Conservation (phyloP, 306 rosid genomes). For the Alnus glutinosa region DNA sequence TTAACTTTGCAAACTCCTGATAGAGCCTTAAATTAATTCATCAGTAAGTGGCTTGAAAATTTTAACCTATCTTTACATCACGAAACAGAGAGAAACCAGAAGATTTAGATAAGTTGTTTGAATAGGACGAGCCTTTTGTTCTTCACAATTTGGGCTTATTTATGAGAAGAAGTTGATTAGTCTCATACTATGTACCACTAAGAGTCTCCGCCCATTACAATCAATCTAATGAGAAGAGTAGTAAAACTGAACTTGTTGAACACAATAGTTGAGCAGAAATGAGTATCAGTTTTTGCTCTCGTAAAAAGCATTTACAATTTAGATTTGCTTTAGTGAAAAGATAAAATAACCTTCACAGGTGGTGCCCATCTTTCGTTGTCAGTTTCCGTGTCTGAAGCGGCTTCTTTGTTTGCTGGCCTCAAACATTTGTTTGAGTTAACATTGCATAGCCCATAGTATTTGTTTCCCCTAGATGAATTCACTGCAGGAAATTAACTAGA, state of each 20-base stretch:
- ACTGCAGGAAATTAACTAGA: conserved; percentile 42
- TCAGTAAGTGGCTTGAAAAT: neutral
- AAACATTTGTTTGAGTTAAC: conserved; percentile 44
- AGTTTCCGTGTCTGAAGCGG: conserved; percentile 71
- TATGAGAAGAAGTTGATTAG: neutral
- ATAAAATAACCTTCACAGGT: conserved; percentile 46
- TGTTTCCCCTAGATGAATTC: conserved; percentile 77
- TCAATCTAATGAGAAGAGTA: neutral
- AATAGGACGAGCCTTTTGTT: neutral
- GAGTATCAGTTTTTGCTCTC: neutral
- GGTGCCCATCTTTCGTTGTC: conserved; percentile 77
- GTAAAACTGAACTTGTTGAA: neutral
- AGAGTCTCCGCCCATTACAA: neutral
- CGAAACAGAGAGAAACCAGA: neutral
- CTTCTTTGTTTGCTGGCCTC: conserved; percentile 79
- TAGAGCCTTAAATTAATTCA: neutral
- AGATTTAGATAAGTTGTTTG: neutral
- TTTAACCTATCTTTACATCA: neutral
- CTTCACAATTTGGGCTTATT: neutral
- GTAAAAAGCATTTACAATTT: neutral
- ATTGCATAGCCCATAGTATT: conserved; percentile 67
- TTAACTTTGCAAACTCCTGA: neutral
- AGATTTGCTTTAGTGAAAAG: neutral
- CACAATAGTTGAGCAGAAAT: neutral
- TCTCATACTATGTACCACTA: neutral